Percentiles rank a stretch among this genome's conserved stretches.
Conservation (phyloP, 352 stramenopile genomes). For the Pythium vanterpoolii region DNA sequence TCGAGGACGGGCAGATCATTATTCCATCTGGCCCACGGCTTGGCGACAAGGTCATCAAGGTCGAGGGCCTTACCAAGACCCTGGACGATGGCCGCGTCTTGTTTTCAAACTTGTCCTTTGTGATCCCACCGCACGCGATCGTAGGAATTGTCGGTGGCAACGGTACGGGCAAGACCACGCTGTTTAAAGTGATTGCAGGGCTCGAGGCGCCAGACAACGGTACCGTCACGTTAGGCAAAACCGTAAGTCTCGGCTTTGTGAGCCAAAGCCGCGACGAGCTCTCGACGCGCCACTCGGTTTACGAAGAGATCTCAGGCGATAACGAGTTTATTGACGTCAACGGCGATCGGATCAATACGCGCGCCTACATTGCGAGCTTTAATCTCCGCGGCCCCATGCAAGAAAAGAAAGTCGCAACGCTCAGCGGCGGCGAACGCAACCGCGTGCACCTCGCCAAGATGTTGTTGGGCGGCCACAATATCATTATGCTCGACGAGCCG, state of each 20-base stretch:
- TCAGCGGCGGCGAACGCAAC: constrained; percentile 84
- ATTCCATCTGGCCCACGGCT: constrained; percentile 92
- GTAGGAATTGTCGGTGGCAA: constrained; percentile 98
- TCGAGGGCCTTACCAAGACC: constrained; percentile 70
- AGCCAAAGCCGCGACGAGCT: constrained; percentile 77
- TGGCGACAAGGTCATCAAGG: constrained; percentile 91
- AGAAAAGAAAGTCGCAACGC: constrained; percentile 72
- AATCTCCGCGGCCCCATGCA: constrained; percentile 83
- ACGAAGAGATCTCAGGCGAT: constrained; percentile 84
- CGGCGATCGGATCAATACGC: constrained; percentile 64
- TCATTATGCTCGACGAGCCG: constrained; percentile 88
- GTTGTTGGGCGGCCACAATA: constrained; percentile 77
- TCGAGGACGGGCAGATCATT: constrained; percentile 87
- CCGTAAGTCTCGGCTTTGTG: constrained; percentile 74
- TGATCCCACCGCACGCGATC: constrained; percentile 93
- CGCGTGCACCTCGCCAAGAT: constrained; percentile 86
- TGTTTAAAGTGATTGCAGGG: constrained; percentile 95
- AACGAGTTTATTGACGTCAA: constrained; percentile 81
- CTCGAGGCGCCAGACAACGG: constrained; percentile 86
- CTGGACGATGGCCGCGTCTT: constrained; percentile 77
- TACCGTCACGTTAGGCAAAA: constrained; percentile 69
- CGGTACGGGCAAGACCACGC: constrained; percentile 95
- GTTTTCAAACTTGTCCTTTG: constrained; percentile 94
- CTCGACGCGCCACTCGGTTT: constrained; percentile 56
- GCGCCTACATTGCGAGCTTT: constrained; percentile 57